phyloP scores from a whole-genome alignment of 768 basidiomycete species.

The Agaricus bisporus region DNA sequence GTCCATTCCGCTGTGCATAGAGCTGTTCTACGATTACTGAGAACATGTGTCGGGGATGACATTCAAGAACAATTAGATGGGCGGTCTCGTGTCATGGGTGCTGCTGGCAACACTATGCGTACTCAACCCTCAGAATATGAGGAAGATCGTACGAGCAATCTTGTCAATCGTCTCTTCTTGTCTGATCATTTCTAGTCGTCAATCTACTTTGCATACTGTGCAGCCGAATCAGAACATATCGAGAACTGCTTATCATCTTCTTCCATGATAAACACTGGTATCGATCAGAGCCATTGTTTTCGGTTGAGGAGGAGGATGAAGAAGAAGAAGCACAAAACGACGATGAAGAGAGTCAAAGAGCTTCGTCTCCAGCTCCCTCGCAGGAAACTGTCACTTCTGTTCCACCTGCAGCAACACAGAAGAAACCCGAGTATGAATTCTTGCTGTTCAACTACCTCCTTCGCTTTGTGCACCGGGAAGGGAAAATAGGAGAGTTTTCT shows the following conservation, averaged over 20 bases:
- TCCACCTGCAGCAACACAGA: conserved; percentile 33
- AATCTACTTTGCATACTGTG: conserved; percentile 89
- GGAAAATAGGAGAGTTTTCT: conserved; percentile 88
- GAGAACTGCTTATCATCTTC: conserved; percentile 93
- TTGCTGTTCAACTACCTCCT: conserved; percentile 93
- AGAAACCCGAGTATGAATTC: conserved; percentile 90
- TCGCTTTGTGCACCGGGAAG: conserved; percentile 92
- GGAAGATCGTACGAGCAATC: conserved; percentile 64
- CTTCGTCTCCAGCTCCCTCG: conserved; percentile 57
- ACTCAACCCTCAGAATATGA: conserved; percentile 84
- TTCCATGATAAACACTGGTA: conserved; percentile 94
- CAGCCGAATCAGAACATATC: conserved; percentile 83
- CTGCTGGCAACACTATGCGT: conserved; percentile 64
- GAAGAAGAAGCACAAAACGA: conserved; percentile 49
- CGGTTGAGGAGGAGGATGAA: conserved; percentile 73
- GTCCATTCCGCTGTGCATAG: conserved; percentile 88
- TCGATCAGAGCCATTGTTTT: conserved; percentile 66
- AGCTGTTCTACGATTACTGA: conserved; percentile 77
- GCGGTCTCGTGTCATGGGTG: conserved; percentile 70
- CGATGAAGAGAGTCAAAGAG: conserved; percentile 32
- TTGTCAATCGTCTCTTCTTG: neutral
- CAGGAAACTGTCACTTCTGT: conserved; percentile 51
- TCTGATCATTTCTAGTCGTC: conserved; percentile 53
- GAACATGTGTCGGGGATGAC: conserved; percentile 90
- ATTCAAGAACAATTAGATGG: conserved; percentile 85